phyloP scores from a whole-genome alignment of 23 red algal genomes.

The Pyropia haitanensis region DNA sequence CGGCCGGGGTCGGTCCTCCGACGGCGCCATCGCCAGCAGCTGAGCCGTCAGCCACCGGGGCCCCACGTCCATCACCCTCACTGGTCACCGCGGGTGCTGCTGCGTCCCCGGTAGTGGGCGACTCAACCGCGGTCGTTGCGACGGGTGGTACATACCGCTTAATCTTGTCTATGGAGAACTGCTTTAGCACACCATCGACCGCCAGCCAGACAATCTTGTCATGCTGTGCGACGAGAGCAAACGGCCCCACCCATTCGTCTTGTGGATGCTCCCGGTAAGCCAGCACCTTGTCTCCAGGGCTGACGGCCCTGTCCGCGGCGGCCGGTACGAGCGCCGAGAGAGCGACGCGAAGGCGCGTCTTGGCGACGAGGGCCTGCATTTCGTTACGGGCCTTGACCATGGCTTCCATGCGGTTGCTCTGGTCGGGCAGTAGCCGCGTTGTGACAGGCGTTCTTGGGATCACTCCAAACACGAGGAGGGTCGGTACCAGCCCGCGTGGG shows the following conservation, averaged over 20 bases:
- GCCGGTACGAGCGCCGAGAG: background rate
- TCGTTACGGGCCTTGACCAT: conserved; percentile 3
- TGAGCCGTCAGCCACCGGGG: too few relatives aligned
- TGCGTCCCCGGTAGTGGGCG: too few relatives aligned
- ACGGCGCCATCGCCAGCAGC: too few relatives aligned
- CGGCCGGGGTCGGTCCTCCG: too few relatives aligned
- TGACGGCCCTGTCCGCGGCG: conserved; percentile 2
- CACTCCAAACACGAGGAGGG: conserved; percentile 13
- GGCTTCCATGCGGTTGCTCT: conserved; percentile 6
- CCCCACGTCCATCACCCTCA: too few relatives aligned
- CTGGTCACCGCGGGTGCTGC: too few relatives aligned
- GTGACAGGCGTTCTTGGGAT: conserved; percentile 13
- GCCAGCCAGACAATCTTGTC: background rate
- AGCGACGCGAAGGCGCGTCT: conserved; percentile 1
- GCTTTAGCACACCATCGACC: background rate
- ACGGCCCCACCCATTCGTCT: background rate
- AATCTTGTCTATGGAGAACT: conserved; percentile 8
- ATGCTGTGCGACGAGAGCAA: too few relatives aligned
- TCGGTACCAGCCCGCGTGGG: conserved; percentile 1
- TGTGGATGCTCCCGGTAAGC: conserved; percentile 7
- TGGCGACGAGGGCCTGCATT: background rate
- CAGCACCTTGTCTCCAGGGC: conserved; percentile 4
- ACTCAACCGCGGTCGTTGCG: background rate
- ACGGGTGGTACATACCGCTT: background rate
- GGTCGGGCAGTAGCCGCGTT: background rate